phyloP scores from a whole-genome alignment of 345 rosid genomes.

The Jatropha curcas region DNA sequence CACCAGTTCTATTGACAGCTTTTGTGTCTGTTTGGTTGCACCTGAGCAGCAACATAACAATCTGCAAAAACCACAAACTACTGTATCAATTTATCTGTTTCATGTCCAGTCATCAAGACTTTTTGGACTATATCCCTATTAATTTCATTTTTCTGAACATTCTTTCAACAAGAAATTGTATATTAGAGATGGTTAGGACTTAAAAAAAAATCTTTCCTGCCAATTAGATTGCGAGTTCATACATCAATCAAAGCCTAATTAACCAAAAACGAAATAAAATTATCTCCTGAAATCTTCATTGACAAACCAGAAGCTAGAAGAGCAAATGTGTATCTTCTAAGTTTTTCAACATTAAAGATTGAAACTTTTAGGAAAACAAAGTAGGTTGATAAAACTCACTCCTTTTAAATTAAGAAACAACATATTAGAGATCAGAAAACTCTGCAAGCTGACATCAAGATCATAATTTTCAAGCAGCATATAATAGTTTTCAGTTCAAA shows the following conservation, averaged over 20 bases:
- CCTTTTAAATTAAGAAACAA: not conserved
- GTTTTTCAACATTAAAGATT: too few relatives aligned
- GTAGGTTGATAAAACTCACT: not conserved
- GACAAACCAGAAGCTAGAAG: too few relatives aligned
- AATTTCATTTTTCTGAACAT: too few relatives aligned
- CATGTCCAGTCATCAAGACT: not conserved
- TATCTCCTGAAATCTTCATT: not conserved
- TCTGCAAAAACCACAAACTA: slow-evolving; percentile 44
- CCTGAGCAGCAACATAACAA: slow-evolving; percentile 59
- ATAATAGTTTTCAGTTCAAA: not conserved
- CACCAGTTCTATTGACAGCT: slow-evolving; percentile 61
- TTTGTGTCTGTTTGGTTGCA: slow-evolving; percentile 46
- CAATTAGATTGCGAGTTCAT: too few relatives aligned
- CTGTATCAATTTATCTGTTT: slow-evolving; percentile 2
- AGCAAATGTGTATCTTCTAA: too few relatives aligned
- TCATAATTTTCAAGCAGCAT: not conserved
- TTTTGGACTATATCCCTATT: too few relatives aligned
- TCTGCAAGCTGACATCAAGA: not conserved
- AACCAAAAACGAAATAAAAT: too few relatives aligned
- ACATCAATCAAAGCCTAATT: too few relatives aligned
- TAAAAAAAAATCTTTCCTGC: too few relatives aligned
- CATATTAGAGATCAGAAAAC: not conserved
- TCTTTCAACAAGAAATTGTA: too few relatives aligned
- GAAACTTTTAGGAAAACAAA: too few relatives aligned
- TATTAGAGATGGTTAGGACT: too few relatives aligned